These are phyloP conservation scores for Fraxinus americana DNA, from an alignment of 257 asterid genomes.

Conservation along the genomic window DNA sequence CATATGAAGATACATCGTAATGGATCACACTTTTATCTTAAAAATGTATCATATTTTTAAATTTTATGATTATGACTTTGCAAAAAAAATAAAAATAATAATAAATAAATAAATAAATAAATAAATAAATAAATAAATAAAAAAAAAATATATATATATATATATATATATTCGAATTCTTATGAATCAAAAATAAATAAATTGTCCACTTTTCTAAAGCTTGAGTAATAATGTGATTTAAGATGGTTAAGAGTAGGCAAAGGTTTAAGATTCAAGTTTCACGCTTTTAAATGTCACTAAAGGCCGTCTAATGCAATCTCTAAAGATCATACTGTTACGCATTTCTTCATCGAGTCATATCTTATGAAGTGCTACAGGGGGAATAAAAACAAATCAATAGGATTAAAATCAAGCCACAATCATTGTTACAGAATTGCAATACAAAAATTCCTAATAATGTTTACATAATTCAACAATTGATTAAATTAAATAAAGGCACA, in stretches of 20 bases:
- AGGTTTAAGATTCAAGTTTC: neutral
- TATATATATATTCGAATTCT: neutral
- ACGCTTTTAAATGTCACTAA: too few species aligned
- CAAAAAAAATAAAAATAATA: too few species aligned
- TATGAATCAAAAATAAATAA: neutral
- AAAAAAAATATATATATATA: too few species aligned
- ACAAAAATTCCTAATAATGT: slow-evolving; percentile 14
- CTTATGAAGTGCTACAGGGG: neutral
- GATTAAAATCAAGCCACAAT: neutral
- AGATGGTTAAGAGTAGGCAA: neutral
- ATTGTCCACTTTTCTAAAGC: too few species aligned
- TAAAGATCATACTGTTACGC: too few species aligned
- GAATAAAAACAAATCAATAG: neutral
- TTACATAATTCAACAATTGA: slow-evolving; percentile 23
- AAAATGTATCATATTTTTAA: neutral
- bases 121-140: too few species aligned
- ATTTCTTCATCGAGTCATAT: too few species aligned
- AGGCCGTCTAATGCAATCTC: too few species aligned
- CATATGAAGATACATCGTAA: neutral
- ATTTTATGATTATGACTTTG: too few species aligned
- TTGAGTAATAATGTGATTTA: neutral
- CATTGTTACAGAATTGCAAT: slow-evolving; percentile 20
- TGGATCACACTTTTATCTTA: neutral
- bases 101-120: too few species aligned
- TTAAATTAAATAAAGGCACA: slow-evolving; percentile 17